Evolutionary conservation across 176 grass and related monocot genomes (phyloP), one percentile per base, ranked within the genome.

Genomic region (Sorghum bicolor): DNA sequence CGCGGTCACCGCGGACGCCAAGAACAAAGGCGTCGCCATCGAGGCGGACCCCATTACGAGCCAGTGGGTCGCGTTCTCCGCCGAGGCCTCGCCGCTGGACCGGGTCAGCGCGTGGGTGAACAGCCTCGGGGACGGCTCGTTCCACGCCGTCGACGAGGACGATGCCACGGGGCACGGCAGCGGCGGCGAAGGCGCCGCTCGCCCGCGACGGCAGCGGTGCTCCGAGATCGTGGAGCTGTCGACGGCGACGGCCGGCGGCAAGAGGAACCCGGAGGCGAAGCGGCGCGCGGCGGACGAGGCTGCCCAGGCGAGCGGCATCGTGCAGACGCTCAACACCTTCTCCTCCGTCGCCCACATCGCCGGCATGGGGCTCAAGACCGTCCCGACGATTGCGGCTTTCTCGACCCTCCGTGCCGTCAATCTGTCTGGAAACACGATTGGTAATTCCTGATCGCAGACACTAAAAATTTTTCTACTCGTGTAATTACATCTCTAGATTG

Each of bases 21-120:
- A 91, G 63, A 75, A 86, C 43, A 90, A 92, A 34, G 83, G 64
- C 74, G 40, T 69, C 22, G 70, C 36, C 57, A 45, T 48, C 14
- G 86, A 82, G 22, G 86, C 89, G 24, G 58, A 40, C 25, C 40
- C 75, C 38, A 78, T 91, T 39, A 82, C n/a, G 65, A 92, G 55
- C 84, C 92, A 92, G 70, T 93, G 89, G 91, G 78, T 92, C 8
- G 96, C 93, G 29, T 92, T 98, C 87, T 90, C 89, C 8, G 80
- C 85, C 1, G 91, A 90, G 32, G 67, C 82, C 7, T 91, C 90
- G 62, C 50, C 89, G 70, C 12, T 94, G 28, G 91, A 99, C 37
- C 85, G 96, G 20, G 89, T 99, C 52, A 90, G 88, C 77, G 96
- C 87, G 72, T 99, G 96, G 96, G 91, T 99, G 75, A 95, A 92